Base-by-base conservation (phyloP, 2,329 filamentous ascomycete genomes). In the Venturia effusa region DNA sequence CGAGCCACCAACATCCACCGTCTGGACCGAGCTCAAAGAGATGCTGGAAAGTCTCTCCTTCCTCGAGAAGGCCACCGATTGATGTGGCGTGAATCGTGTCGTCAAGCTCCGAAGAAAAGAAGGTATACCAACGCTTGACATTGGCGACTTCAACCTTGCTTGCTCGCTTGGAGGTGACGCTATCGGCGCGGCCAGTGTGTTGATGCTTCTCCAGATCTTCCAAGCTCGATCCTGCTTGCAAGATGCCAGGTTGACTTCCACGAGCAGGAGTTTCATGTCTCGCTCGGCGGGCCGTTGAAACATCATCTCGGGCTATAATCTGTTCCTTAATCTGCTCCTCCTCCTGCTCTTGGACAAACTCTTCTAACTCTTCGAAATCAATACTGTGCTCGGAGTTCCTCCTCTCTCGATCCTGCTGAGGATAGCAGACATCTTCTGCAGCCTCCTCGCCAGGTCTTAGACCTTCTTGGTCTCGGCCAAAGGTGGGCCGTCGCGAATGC, bases 21-120 rank as follows among this genome's bases (percentile, higher is more conserved):
- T 85, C 82, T 1, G 81, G 81, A 40, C 83, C 84, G 41, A 86
- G 80, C 68, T 87, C 85, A 73, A 99, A 99, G 13, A 99, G 84
- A 64, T 92, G 91, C 39, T 90, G 88, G 70, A 97, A 89, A 65
- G 88, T 89, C 74, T 97, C 94, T 10, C 92, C 93, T 1, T 92
- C 92, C 64, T 96, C 85, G 4, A 97, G 84, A 10, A 97, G 83
- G 69, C 92, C 93, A 24, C 90, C 91, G 67, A 99, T 84, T 69
- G 96, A 91, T 1, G 89, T 84, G 19, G 93, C 91, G 72, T 97
- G 92, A 66, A 97, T 91, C 0, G 92, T 96, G 61, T 91, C 92
- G 72, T 97, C 92, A 76, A 91, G 88, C 63, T 94, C 90, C 0
- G 94, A 97, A 0, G 92, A 97, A 76, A 99, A 99, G 78, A 97